Evolutionary conservation across 2,329 filamentous ascomycete species (phyloP).

Genomic region (Colletotrichum falcatum): DNA sequence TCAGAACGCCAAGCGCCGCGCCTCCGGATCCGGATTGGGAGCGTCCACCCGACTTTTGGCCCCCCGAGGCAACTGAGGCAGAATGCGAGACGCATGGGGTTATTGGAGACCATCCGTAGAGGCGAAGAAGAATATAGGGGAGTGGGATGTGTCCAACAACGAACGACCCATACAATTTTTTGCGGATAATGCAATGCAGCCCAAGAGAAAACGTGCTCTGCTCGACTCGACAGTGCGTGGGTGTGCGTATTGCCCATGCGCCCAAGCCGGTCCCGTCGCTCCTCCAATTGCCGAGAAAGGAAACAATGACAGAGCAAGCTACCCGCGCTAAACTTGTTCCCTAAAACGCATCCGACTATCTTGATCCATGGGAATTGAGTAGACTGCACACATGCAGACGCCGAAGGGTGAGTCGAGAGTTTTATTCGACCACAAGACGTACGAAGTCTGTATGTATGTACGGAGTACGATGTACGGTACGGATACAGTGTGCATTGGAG

Average conservation of each 20-base stretch:
- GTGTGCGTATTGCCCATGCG: conserved; percentile 20
- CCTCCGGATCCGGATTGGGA: conserved; percentile 37
- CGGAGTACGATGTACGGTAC: no score
- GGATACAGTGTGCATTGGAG: conserved; percentile 9
- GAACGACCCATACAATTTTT: not conserved
- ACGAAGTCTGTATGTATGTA: no score
- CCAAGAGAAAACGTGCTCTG: conserved; percentile 32
- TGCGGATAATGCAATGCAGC: conserved; percentile 17
- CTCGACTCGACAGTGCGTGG: conserved; percentile 27
- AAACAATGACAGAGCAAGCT: conserved; percentile 4
- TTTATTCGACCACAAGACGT: not conserved
- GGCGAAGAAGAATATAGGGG: not conserved
- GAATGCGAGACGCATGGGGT: not conserved
- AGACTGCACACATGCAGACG: conserved; percentile 1
- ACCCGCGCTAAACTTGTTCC: not conserved
- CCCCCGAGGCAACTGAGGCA: conserved; percentile 9
- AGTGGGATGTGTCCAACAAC: not conserved
- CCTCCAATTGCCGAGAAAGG: not conserved
- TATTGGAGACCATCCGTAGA: not conserved
- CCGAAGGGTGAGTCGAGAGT: not conserved
- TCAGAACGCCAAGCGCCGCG: conserved; percentile 31
- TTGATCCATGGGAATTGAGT: conserved; percentile 12
- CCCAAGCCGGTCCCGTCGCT: conserved; percentile 3
- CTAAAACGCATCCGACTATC: not conserved
- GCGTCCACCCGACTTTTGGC: conserved; percentile 31